Conservation (phyloP, 148 eudicot genomes). For the Vaccinium macrocarpon region DNA sequence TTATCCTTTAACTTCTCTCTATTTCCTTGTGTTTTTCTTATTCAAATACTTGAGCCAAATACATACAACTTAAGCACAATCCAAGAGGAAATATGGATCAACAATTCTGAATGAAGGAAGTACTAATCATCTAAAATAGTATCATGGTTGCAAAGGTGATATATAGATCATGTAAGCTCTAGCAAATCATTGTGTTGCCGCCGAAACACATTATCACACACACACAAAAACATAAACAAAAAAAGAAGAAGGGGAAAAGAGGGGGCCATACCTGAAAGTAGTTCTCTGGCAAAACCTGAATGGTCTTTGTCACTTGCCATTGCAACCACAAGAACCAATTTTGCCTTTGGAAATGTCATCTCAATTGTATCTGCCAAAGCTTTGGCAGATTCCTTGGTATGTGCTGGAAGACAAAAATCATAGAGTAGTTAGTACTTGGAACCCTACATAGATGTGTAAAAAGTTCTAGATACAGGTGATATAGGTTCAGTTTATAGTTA, state of each 20-base stretch:
- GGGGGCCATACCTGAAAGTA: conserved; percentile 49
- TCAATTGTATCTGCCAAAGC: conserved; percentile 69
- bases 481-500: not conserved
- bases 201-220: not conserved
- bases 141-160: not conserved
- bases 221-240: too few species aligned
- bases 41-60: not conserved
- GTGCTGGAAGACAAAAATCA: conserved; percentile 53
- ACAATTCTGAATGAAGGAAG: not conserved
- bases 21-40: not conserved
- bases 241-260: not conserved
- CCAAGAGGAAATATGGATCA: not conserved
- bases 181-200: not conserved
- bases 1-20: not conserved
- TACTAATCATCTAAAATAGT: not conserved
- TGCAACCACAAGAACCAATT: conserved; percentile 75
- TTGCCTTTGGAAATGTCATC: conserved; percentile 45
- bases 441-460: not conserved
- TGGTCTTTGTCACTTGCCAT: conserved; percentile 98
- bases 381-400: conserved; percentile 86
- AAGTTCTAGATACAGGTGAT: not conserved
- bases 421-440: not conserved
- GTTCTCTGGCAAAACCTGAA: conserved; percentile 72
- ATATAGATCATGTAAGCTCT: not conserved
- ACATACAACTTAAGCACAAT: not conserved